Evolutionary conservation across 2,329 filamentous ascomycete species (phyloP).

Genomic region (Hypoxylon sp.): DNA sequence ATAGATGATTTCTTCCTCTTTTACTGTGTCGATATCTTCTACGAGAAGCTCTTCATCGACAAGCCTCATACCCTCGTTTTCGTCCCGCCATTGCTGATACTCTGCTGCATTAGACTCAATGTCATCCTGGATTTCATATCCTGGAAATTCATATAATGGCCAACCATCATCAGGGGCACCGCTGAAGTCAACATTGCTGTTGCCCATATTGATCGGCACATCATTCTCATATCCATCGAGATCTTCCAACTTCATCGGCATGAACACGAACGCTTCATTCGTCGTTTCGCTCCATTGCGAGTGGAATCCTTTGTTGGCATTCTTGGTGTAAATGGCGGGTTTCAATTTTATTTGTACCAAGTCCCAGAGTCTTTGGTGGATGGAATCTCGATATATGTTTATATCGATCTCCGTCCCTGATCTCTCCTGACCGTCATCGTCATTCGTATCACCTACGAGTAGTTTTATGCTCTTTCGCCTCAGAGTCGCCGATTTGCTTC

Average conservation of each 20-base stretch:
- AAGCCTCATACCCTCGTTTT: constrained; percentile 10
- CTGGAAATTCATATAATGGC: neutral
- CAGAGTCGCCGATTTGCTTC: constrained; percentile 45
- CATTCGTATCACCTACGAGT: constrained; percentile 2
- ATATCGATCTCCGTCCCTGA: constrained; percentile 4
- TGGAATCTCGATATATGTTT: constrained; percentile 19
- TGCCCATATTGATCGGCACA: neutral
- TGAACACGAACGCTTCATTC: constrained; percentile 1
- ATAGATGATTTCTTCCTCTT: constrained; percentile 5
- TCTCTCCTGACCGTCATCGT: neutral
- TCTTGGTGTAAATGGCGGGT: constrained; percentile 39
- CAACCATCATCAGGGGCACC: neutral
- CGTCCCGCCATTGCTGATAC: constrained; percentile 13
- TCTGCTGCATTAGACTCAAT: constrained; percentile 8
- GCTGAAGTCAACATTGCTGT: neutral
- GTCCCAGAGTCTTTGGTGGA: constrained; percentile 47
- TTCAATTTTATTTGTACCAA: constrained; percentile 45
- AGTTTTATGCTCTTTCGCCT: constrained; percentile 43
- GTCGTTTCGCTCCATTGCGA: neutral
- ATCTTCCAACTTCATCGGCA: neutral
- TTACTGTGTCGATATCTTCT: neutral
- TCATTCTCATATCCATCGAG: constrained; percentile 12
- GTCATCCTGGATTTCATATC: neutral
- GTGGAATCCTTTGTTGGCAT: neutral
- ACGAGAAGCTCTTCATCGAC: neutral